Evolutionary conservation across 2,329 filamentous ascomycete genomes (phyloP).

Genomic region (Scedosporium apiospermum): DNA sequence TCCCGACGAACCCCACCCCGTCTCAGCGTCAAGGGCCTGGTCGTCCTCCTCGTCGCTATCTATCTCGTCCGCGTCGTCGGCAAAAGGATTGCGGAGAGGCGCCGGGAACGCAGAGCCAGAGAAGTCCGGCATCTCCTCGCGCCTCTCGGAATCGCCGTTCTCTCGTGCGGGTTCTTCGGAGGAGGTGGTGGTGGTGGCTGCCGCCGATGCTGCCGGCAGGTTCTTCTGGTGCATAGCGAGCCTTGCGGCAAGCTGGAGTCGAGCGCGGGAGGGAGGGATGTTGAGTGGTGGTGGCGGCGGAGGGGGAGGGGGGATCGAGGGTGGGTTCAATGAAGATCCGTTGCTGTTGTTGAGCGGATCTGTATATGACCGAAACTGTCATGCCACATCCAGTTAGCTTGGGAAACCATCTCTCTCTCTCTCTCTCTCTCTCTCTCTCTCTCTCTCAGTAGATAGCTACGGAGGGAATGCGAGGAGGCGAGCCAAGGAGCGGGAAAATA

Average conservation of each 20-base stretch:
- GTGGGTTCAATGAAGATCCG: conserved; percentile 40
- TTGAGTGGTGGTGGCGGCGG: conserved; percentile 68
- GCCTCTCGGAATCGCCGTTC: conserved; percentile 25
- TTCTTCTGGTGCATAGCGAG: conserved; percentile 68
- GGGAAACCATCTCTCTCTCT: background rate
- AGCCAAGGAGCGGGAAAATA: conserved; percentile 46
- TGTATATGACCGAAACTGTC: conserved; percentile 50
- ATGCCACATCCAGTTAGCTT: background rate
- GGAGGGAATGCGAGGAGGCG: conserved; percentile 25
- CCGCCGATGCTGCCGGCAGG: conserved; percentile 35
- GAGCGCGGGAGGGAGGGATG: conserved; percentile 75
- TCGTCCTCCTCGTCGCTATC: conserved; percentile 43
- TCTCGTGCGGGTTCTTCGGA: conserved; percentile 30
- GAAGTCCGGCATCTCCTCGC: conserved; percentile 11
- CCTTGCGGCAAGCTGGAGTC: conserved; percentile 81
- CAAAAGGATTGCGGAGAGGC: conserved; percentile 40
- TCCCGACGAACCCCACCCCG: conserved; percentile 16
- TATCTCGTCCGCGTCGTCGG: conserved; percentile 46
- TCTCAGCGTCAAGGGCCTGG: conserved; percentile 32
- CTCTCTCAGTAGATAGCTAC: background rate
- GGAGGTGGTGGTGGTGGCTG: conserved; percentile 31
- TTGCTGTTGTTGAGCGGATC: conserved; percentile 40
- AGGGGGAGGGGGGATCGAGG: conserved; percentile 48
- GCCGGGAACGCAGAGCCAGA: conserved; percentile 5
- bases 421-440: background rate